A percentile compares a stretch with the other conserved stretches of the same genome.
Evolutionary conservation across 1,284 basidiomycete genomes (phyloP).

Genomic region (Thelephora terrestris): DNA sequence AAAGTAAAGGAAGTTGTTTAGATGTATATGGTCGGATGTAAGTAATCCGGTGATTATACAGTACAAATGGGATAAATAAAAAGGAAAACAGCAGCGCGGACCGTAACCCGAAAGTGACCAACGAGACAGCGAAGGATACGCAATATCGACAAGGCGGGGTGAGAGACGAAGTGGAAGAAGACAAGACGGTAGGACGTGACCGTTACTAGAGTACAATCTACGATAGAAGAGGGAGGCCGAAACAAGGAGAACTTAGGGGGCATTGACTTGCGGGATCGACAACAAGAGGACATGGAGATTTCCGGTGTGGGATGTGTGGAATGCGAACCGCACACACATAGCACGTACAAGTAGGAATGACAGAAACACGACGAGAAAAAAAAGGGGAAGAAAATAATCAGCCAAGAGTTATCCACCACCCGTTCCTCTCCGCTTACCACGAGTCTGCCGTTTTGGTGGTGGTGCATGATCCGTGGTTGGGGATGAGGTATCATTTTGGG

Average conservation of each 20-base stretch:
- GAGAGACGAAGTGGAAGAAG: neutral
- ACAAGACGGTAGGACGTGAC: neutral
- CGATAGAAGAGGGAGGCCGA: slow-evolving; percentile 27
- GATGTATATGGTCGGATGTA: slow-evolving; percentile 12
- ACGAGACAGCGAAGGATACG: slow-evolving; percentile 9
- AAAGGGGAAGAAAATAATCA: slow-evolving; percentile 10
- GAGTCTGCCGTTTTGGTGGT: slow-evolving; percentile 36
- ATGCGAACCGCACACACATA: slow-evolving; percentile 21
- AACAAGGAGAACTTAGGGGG: too few relatives aligned
- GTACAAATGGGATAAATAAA: slow-evolving; percentile 26
- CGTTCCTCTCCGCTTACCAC: slow-evolving; percentile 37
- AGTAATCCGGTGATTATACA: slow-evolving; percentile 17
- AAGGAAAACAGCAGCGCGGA: slow-evolving; percentile 5
- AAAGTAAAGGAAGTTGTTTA: slow-evolving; percentile 3
- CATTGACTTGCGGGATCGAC: too few relatives aligned
- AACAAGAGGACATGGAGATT: too few relatives aligned
- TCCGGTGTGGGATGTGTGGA: neutral
- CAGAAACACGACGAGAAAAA: slow-evolving; percentile 19
- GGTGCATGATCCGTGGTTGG: slow-evolving; percentile 40
- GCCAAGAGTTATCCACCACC: slow-evolving; percentile 28
- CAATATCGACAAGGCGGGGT: slow-evolving; percentile 12
- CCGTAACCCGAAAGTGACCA: too few relatives aligned
- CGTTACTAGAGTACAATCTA: slow-evolving; percentile 37
- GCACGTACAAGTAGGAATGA: slow-evolving; percentile 22
- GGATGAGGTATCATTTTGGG: slow-evolving; percentile 37